Evolutionary conservation across 1,284 basidiomycete species (phyloP), one percentile per base, ranked within the genome.

Genomic region (Phaffia rhodozyma): DNA sequence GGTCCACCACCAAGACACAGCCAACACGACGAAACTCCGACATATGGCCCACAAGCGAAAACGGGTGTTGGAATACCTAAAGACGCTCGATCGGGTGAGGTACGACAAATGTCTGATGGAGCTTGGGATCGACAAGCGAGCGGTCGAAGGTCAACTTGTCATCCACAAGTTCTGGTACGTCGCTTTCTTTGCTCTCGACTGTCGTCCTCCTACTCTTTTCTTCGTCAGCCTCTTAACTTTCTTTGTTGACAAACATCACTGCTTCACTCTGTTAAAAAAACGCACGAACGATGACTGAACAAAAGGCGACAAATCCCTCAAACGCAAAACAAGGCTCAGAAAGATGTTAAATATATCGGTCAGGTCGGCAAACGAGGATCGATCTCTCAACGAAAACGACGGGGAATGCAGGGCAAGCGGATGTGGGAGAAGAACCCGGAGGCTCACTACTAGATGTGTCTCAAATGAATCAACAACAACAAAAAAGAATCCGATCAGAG

Each of bases 21-120:
- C 25, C 25, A 54, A 49, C 27, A 51, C 59, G 23, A 30, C 21
- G 21, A 9, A 16, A 18, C 54, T 65, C 34, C 52, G 52, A 23
- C 18, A 51, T 3, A 9, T 61, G 4, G 54, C 63, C 11, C 32
- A 60, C 54, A 11, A 49, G 5, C 58, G 63, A 18, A 60, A 61
- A 43, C 47, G 29, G 48, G 18, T 55, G 27, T 51, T 66, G 11
- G 55, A 59, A 57, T 62, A 66, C 52, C 60, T 66, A 29, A 66
- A 66, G 55, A 30, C 50, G 23, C 3, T 58, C 43, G 64, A 66
- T 49, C 60, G 30, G 7, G 64, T 66, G 6, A 30, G 64, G 29
- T 66, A 62, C 60, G 50, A 62, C 18, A 61, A 66, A 52, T 61
- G 60, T 38, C 34, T 66, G 49, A 59, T 59, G 60, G 64, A 66